Conservation (phyloP, 257 asterid species). For the Anisodus acutangulus region DNA sequence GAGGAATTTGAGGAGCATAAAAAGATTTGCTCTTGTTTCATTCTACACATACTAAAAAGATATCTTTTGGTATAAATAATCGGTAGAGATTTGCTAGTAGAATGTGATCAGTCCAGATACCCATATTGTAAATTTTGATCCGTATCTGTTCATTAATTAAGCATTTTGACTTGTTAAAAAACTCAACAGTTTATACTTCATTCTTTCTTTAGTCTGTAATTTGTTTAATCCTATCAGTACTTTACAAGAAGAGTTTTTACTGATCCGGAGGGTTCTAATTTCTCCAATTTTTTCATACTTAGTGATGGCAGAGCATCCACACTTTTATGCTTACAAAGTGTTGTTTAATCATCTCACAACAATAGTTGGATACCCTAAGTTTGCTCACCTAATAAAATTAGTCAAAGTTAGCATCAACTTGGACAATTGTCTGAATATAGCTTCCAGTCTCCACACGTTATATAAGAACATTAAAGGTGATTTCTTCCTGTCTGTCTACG, state of each 20-base stretch:
- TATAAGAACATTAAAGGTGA: neutral
- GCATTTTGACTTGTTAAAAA: neutral
- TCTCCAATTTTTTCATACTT: neutral
- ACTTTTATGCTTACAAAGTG: neutral
- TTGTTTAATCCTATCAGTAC: neutral
- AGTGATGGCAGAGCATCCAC: neutral
- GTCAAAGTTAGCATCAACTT: neutral
- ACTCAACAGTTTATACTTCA: neutral
- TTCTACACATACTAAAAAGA: neutral
- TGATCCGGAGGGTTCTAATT: neutral
- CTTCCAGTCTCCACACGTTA: neutral
- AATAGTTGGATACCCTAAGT: neutral
- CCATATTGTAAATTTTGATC: neutral
- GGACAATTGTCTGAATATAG: neutral
- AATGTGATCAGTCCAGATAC: constrained; percentile 5
- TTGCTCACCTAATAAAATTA: neutral
- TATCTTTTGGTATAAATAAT: neutral
- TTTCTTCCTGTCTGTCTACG: no score
- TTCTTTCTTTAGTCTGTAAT: constrained; percentile 3
- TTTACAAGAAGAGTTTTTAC: neutral
- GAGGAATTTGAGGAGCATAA: neutral
- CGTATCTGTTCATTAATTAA: neutral
- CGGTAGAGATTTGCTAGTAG: neutral
- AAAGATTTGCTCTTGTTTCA: neutral
- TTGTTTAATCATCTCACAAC: neutral